Base-by-base conservation (phyloP, 805 yeast genomes). In the Starmerella davenportii region DNA sequence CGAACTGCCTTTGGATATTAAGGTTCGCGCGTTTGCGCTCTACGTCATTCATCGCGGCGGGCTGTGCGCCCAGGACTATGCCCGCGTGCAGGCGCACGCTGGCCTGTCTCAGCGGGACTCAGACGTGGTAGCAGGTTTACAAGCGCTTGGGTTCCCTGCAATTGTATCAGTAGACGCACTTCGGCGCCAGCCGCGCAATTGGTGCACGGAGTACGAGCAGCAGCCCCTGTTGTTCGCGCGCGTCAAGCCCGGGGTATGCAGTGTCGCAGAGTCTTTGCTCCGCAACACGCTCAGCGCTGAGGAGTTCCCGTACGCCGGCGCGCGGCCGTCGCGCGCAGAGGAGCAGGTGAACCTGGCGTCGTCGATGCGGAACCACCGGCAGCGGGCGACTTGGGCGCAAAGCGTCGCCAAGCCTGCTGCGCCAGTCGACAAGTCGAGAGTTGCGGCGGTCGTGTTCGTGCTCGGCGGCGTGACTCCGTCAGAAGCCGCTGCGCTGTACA, bases 401-500 rank as follows among this genome's bases (percentile, higher is more conserved):
- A 60, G 64, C 16, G 48, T 44, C 11, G 19, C 37, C 14, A 23
- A 15, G n/a, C 24, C 17, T 21, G 16, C 20, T 8, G 15, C 9
- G 9, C 5, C 36, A 36, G 37, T 35, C 36, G 5, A 30, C 21
- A 54, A 56, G 3, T 42, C 51, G 35, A 63, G 73, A 46, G 94
- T 81, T 52, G 63, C 90, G 36, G 63, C 85, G 5, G 70, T 85
- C 46, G 70, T 84, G 40, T 90, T 74, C 52, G 69, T 82, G 21
- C 77, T 93, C 2, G 99, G 99, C 18, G 98, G 96, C 7, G 58
- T 79, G 17, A 81, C 96, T 0, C 71, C 76, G 47, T 69, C 85
- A 2, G 99, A 90, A 56, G 61, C 78, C 21, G 69, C 87, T 44
- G 68, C 80, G 11, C 74, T 76, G 3, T 76, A 79, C 49, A 87